Percentiles rank a stretch among this genome's conserved stretches.
Conservation (phyloP, 2,329 filamentous ascomycete genomes). For the Raffaelea deltoideospora region DNA sequence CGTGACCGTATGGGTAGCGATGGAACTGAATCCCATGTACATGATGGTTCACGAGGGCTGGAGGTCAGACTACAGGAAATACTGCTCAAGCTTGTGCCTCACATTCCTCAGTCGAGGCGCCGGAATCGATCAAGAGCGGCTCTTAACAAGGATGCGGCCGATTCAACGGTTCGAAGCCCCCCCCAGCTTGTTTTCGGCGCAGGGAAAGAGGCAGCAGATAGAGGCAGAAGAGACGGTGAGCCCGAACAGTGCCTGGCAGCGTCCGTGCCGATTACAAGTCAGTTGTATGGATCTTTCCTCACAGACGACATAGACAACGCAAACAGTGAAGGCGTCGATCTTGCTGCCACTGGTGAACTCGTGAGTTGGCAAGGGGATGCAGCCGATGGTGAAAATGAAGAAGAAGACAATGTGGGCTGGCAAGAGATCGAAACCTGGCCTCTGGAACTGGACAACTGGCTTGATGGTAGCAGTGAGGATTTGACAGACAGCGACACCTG, state of each 20-base stretch:
- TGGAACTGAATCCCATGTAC: not conserved
- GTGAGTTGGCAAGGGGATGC: too few species aligned
- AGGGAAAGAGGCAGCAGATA: not conserved
- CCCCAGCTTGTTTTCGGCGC: too few species aligned
- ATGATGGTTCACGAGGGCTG: not conserved
- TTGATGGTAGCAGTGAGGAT: not conserved
- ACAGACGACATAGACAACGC: too few species aligned
- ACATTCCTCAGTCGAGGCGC: not conserved
- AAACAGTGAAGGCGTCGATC: too few species aligned
- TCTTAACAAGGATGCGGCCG: not conserved
- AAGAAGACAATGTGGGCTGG: slow-evolving; percentile 1
- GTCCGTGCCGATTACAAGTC: too few species aligned
- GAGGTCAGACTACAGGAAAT: slow-evolving; percentile 4
- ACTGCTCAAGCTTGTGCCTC: slow-evolving; percentile 2
- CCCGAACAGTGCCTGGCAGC: too few species aligned
- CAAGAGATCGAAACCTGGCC: slow-evolving; percentile 6
- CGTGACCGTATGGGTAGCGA: not conserved
- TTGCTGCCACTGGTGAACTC: too few species aligned
- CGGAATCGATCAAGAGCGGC: too few species aligned
- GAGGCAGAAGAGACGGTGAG: too few species aligned
- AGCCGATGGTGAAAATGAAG: too few species aligned
- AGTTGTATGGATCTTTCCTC: too few species aligned
- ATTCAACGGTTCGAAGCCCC: not conserved
- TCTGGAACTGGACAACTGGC: not conserved
- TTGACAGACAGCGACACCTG: not conserved